Evolutionary conservation across 495 filamentous ascomycete genomes (phyloP), one percentile per base, ranked within the genome.

Genomic region (Podospora bellae-mahoneyi): DNA sequence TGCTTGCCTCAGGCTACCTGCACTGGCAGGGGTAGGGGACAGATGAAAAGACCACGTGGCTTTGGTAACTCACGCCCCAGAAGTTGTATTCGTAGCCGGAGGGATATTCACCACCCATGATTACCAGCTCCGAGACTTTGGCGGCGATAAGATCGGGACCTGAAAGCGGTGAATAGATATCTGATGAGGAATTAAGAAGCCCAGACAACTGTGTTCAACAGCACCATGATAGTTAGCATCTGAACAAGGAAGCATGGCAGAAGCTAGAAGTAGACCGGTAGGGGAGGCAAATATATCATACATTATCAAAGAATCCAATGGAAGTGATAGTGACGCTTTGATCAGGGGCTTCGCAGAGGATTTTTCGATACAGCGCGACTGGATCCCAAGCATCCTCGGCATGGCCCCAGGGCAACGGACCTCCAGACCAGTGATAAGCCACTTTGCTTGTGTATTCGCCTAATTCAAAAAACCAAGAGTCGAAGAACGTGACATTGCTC

Each of bases 31-130:
- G 30, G 30, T 7, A 32, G 7, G 7, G 6, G 30, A 32, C 30
- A 32, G 7, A 7, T 32, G 30, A 32, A 7, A 32, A 32, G 30
- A 32, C 4, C 3, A 32, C 0, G 30, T 32, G 30, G 7, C 7
- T 32, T 32, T 7, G 4, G 30, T 7, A 4, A 32, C 30, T 32
- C 7, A 32, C 66, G 5, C 78, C 80, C 27, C 64, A 78, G 44
- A 84, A 84, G 64, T 84, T 84, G 69, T 75, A 84, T 27, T 80
- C 77, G 32, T 68, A 64, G 6, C 81, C 82, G 4, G 70, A 74
- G 2, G 83, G 81, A 53, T 84, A 84, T 10, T 20, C 66, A 3
- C 83, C 83, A 32, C 83, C 83, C 80, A 84, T 82, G 6, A 84
- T 54, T 0, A 83, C 78, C 2, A 85, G 73, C 65, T 85, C 79